A percentile compares a stretch with the other conserved stretches of the same genome.
Evolutionary conservation across 345 rosid genomes (phyloP).

Genomic region (Acer negundo): DNA sequence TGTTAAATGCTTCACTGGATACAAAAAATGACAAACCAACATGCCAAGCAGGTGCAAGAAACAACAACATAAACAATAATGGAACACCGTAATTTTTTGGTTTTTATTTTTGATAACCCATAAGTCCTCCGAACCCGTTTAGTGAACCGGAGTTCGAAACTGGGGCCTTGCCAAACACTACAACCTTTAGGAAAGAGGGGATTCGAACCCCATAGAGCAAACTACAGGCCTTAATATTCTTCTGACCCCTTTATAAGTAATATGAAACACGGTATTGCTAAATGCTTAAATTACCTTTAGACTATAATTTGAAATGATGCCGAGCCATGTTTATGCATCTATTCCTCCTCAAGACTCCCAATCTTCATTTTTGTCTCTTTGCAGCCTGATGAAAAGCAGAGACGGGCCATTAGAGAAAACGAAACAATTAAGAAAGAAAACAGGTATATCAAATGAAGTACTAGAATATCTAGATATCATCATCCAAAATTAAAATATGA

Average conservation of each 20-base stretch:
- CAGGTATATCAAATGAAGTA: not conserved
- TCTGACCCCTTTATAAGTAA: not conserved
- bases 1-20: too few species aligned
- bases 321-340: not conserved
- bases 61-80: not conserved
- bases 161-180: too few species aligned
- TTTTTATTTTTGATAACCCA: too few species aligned
- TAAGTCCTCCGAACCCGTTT: too few species aligned
- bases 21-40: not conserved
- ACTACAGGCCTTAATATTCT: too few species aligned
- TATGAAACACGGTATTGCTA: not conserved
- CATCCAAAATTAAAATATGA: not conserved
- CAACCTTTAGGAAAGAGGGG: too few species aligned
- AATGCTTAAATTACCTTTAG: not conserved
- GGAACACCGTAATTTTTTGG: not conserved
- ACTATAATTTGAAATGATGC: not conserved
- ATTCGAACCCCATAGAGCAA: too few species aligned
- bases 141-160: too few species aligned
- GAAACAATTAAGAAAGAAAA: not conserved
- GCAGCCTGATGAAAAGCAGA: constrained; percentile 18
- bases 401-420: not conserved
- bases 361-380: constrained; percentile 13
- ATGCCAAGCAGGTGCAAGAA: not conserved
- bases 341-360: not conserved
- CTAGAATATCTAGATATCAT: not conserved